Percentiles rank a stretch among this genome's conserved stretches.
Evolutionary conservation across 805 yeast genomes (phyloP).

Genomic region (Kodamaea restingae): DNA sequence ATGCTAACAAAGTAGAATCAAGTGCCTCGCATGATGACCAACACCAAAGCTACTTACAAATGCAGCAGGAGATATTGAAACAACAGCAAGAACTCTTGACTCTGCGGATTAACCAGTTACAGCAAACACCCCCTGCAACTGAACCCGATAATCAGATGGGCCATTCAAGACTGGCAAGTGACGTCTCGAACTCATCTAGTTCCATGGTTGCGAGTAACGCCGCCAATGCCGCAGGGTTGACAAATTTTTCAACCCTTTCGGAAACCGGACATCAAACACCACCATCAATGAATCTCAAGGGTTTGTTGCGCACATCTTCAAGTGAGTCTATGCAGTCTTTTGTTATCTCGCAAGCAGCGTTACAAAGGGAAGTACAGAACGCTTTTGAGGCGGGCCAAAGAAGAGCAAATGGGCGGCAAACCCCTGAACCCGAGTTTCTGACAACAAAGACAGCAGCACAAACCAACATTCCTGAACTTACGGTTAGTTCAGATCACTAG

Average conservation of each 20-base stretch:
- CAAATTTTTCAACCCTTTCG: not conserved
- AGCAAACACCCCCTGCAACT: not conserved
- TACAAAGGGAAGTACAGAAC: slow-evolving; percentile 6
- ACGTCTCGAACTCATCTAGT: not conserved
- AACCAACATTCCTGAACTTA: slow-evolving; percentile 9
- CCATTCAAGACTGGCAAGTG: slow-evolving; percentile 5
- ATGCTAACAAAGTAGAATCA: not conserved
- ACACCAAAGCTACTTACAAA: slow-evolving; percentile 34
- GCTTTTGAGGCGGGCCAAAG: slow-evolving; percentile 8
- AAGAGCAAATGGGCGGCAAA: not conserved
- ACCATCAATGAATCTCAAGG: not conserved
- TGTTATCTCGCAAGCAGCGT: slow-evolving; percentile 1
- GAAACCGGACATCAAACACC: not conserved
- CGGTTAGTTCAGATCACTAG: slow-evolving; percentile 11
- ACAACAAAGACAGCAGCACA: not conserved
- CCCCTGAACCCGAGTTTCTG: not conserved
- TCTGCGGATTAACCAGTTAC: slow-evolving; percentile 3
- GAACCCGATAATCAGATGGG: slow-evolving; percentile 1
- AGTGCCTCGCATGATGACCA: slow-evolving; percentile 18
- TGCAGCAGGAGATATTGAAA: slow-evolving; percentile 35
- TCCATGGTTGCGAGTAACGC: not conserved
- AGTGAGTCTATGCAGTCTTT: slow-evolving; percentile 11
- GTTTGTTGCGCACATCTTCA: slow-evolving; percentile 7
- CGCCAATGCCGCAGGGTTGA: slow-evolving; percentile 1
- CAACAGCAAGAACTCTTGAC: slow-evolving; percentile 33